Evolutionary conservation across 345 rosid genomes (phyloP).

Genomic region (Corymbia maculata): DNA sequence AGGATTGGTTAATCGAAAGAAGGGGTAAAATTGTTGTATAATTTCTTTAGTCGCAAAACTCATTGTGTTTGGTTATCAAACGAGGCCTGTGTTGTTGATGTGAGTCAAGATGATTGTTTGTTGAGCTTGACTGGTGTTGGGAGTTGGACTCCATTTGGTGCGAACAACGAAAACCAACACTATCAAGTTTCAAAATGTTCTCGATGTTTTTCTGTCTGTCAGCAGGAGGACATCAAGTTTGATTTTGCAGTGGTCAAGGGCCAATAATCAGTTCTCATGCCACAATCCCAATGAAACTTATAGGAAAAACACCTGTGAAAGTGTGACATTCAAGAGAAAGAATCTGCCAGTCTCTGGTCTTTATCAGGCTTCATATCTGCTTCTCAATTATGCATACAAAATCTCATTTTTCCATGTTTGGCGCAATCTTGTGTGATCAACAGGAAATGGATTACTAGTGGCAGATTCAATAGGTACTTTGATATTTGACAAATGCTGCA

Average conservation of each 20-base stretch:
- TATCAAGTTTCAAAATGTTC: neutral
- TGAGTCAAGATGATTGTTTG: neutral
- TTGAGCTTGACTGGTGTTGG: neutral
- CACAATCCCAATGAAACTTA: neutral
- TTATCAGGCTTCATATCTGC: neutral
- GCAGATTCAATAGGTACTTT: neutral
- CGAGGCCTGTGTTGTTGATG: neutral
- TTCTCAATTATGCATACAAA: neutral
- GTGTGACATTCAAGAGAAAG: neutral
- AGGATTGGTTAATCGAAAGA: neutral
- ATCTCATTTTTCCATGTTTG: neutral
- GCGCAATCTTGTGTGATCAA: neutral
- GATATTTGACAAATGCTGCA: neutral
- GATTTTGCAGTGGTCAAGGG: neutral
- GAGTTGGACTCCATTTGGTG: neutral
- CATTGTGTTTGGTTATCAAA: neutral
- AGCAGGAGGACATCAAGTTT: neutral
- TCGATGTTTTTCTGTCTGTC: neutral
- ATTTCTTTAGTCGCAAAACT: neutral
- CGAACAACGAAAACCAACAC: neutral
- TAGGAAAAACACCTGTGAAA: neutral
- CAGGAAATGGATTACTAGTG: neutral
- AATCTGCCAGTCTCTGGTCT: neutral
- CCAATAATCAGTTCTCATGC: neutral
- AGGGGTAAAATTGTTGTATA: neutral